Evolutionary conservation across 208 protist species (phyloP), one percentile per base, ranked within the genome.

Genomic region (Acanthamoeba triangularis): DNA sequence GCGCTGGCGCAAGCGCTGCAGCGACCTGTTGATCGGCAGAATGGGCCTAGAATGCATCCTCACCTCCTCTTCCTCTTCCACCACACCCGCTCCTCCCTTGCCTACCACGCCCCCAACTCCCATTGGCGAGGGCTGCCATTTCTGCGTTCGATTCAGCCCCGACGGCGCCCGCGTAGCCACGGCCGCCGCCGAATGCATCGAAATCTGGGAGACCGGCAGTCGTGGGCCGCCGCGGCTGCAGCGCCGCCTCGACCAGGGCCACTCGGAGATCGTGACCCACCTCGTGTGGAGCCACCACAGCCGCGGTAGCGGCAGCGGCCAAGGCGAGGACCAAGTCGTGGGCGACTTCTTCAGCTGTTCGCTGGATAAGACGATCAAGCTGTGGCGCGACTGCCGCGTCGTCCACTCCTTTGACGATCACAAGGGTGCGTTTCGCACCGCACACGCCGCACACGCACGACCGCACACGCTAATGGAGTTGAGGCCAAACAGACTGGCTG

Each of bases 261-360:
- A 76, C 67, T 76, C 67, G 28, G 67, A 76, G 35, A 76, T 76
- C 67, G 67, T 76, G 67, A 76, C 67, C 35, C 30, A 30, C 20
- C 67, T 76, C 35, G 28, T 30, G 28, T 76, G 67, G 67, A 41
- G 67, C 35, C 67, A 76, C 20, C 35, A 30, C 67, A 6, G 67
- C 28, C 1, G 3, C 35, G 20, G 10, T 0, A 6, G 14, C n/a
- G 65, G 65, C 25, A 14, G n/a, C 25, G 65, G n/a, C 4, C 8
- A 74, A 35, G 65, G 65, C 65, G 65, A 10, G 1, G 67, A 76
- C 2, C 28, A 6, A 6, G 28, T 25, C 3, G 35, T 37, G 67
- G 67, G 20, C 35, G 67, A 30, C 67, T 76, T 76, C 35, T 76
- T 76, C 35, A 76, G 30, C 13, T 30, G 67, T 23, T 76, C 67